phyloP scores from a whole-genome alignment of 2,329 filamentous ascomycete species.

The Colletotrichum sp. region DNA sequence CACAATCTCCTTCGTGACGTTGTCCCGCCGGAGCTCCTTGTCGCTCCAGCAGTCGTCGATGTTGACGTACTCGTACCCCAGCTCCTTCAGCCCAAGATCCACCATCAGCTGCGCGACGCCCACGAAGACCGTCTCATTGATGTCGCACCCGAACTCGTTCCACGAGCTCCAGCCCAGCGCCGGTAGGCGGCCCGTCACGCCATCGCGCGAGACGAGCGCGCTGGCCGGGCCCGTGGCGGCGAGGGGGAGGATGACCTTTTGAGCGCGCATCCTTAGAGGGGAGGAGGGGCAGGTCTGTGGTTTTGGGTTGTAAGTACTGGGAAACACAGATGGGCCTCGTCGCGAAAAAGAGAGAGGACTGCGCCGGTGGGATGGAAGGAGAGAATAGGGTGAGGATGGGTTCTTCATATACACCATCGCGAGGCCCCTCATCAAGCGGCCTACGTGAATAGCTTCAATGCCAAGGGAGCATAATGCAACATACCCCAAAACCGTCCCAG shows the following conservation, averaged over 20 bases:
- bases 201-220: conserved; percentile 20
- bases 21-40: conserved; percentile 43
- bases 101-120: conserved; percentile 52
- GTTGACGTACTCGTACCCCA: conserved; percentile 64
- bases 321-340: neutral
- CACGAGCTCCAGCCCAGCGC: conserved; percentile 56
- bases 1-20: conserved; percentile 46
- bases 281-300: neutral
- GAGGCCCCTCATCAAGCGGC: neutral
- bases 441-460: neutral
- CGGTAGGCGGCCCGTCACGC: conserved; percentile 33
- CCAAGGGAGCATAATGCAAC: neutral
- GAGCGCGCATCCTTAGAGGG: neutral
- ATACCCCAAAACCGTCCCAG: conserved; percentile 12
- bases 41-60: conserved; percentile 68
- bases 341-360: neutral
- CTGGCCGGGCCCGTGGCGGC: neutral
- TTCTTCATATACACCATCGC: neutral
- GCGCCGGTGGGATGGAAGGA: neutral
- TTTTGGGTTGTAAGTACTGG: neutral
- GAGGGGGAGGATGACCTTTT: neutral
- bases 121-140: conserved; percentile 54
- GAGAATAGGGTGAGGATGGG: neutral
- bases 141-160: conserved; percentile 58
- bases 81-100: conserved; percentile 53